A percentile compares a stretch with the other conserved stretches of the same genome.
Evolutionary conservation across 2,329 filamentous ascomycete species (phyloP).

Genomic region (Hymenoscyphus repandus): DNA sequence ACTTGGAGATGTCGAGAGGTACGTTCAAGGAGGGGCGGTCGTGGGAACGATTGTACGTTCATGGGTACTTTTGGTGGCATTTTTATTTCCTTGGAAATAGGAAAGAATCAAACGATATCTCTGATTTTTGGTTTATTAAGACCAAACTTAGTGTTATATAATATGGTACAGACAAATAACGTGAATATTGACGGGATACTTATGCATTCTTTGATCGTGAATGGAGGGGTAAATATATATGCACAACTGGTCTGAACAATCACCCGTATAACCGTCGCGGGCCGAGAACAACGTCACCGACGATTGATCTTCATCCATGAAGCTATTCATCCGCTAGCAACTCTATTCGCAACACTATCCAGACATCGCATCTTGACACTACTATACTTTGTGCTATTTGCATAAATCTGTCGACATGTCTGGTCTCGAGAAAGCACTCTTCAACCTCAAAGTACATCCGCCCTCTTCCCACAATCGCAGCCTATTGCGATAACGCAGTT

Average conservation of each 20-base stretch:
- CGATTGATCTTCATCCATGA: no score
- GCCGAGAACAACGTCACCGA: slow-evolving; percentile 16
- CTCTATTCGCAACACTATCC: background rate
- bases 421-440: slow-evolving; percentile 55
- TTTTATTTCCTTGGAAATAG: slow-evolving; percentile 7
- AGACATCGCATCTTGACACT: background rate
- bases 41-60: slow-evolving; percentile 53
- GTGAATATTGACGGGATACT: slow-evolving; percentile 2
- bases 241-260: slow-evolving; percentile 9
- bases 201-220: background rate
- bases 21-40: slow-evolving; percentile 51
- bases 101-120: background rate
- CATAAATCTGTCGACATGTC: slow-evolving; percentile 41
- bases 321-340: slow-evolving; percentile 11
- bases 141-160: no score
- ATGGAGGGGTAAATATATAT: slow-evolving; percentile 15
- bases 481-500: slow-evolving; percentile 10
- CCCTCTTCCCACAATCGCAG: background rate
- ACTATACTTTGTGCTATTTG: background rate
- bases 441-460: slow-evolving; percentile 51
- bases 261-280: slow-evolving; percentile 7
- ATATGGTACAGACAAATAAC: background rate
- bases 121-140: no score
- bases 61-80: slow-evolving; percentile 40
- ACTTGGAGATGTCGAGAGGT: slow-evolving; percentile 50